phyloP scores from a whole-genome alignment of 768 basidiomycete genomes.

The Leucocoprinus birnbaumii region DNA sequence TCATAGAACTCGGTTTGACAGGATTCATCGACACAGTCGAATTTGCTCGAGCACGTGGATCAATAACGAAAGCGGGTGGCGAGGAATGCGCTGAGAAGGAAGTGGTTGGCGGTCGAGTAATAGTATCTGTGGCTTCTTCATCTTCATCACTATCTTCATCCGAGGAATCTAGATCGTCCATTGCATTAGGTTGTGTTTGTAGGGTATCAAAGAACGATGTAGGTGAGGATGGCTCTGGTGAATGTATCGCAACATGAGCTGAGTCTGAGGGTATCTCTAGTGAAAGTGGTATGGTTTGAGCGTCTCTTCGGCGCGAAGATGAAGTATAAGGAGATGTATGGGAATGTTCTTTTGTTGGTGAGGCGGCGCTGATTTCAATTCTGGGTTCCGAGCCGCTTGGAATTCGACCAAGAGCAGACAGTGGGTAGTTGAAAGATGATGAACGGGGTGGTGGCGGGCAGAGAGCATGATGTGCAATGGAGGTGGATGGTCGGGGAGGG shows the following conservation, averaged over 20 bases:
- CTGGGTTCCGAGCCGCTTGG: slow-evolving; percentile 22
- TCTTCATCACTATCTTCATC: slow-evolving; percentile 43
- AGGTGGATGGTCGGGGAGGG: slow-evolving; percentile 65
- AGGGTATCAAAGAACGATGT: slow-evolving; percentile 76
- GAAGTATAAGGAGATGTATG: slow-evolving; percentile 31
- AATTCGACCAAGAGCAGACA: slow-evolving; percentile 12
- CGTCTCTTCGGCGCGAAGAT: slow-evolving; percentile 26
- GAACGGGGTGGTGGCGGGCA: slow-evolving; percentile 19
- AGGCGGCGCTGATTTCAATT: slow-evolving; percentile 38
- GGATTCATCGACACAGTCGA: slow-evolving; percentile 29
- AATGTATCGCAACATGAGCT: slow-evolving; percentile 37
- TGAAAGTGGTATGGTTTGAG: slow-evolving; percentile 24
- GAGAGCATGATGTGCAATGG: slow-evolving; percentile 45
- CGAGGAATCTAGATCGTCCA: slow-evolving; percentile 71
- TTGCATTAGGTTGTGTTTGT: slow-evolving; percentile 64
- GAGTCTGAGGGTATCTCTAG: slow-evolving; percentile 45
- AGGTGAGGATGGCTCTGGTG: slow-evolving; percentile 62
- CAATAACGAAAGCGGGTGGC: slow-evolving; percentile 22
- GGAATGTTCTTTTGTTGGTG: slow-evolving; percentile 26
- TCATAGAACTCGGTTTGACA: slow-evolving; percentile 40
- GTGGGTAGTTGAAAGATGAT: slow-evolving; percentile 21
- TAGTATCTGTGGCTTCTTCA: slow-evolving; percentile 26
- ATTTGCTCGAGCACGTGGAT: slow-evolving; percentile 34
- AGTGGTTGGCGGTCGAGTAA: slow-evolving; percentile 17
- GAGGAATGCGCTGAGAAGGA: slow-evolving; percentile 1